Base-by-base conservation (phyloP, 257 asterid genomes). In the Penstemon eatonii region DNA sequence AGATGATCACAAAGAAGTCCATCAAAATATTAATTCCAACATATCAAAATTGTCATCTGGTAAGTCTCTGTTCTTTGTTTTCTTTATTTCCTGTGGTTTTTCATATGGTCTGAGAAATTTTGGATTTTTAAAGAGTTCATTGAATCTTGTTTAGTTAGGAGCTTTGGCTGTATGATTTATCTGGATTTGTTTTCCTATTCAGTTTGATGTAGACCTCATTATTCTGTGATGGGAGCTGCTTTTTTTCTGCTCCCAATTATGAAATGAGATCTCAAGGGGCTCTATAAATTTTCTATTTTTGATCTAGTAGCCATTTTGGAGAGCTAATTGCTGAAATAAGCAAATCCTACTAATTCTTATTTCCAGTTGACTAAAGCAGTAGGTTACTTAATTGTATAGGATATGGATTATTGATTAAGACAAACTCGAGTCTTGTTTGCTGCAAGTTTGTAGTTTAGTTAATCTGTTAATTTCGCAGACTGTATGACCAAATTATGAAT, bases 11-110 rank as follows among this genome's bases (percentile, higher is more conserved):
- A 81, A 78, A 73, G 91, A 87, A 78, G 81, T 79, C 50, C 91
- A 81, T 68, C 83, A 78, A 8, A 75, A 63, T 44, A 77, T 83
- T 1, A 87, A 95, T 57, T 76, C 96, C n/a, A 87, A 83, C 75
- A 68, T 91, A 59, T 82, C 96, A 15, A 89, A 82, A 83, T 79
- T 91, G 77, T 83, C 99, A 76, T 87, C 99, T 69, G 97, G 99
- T 93, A 66, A 69, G 89, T 72, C 38, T 25, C 33, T 55, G 33
- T 25, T 25, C 33, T 25, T 25, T 25, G 2, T 0, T 25, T 25
- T 25, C 33, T 25, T 25, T 25, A 25, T 25, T 25, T 25, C 2
- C 33, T 25, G 33, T 25, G 33, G 33, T 25, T 71, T 25, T 25
- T 78, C 82, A 84, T 86, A 88, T 83, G 95, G 83, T 87, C 83